These are phyloP conservation scores for Coniochaeta pulveracea DNA, from an alignment of 2,329 filamentous ascomycete genomes.

Conservation along the genomic window DNA sequence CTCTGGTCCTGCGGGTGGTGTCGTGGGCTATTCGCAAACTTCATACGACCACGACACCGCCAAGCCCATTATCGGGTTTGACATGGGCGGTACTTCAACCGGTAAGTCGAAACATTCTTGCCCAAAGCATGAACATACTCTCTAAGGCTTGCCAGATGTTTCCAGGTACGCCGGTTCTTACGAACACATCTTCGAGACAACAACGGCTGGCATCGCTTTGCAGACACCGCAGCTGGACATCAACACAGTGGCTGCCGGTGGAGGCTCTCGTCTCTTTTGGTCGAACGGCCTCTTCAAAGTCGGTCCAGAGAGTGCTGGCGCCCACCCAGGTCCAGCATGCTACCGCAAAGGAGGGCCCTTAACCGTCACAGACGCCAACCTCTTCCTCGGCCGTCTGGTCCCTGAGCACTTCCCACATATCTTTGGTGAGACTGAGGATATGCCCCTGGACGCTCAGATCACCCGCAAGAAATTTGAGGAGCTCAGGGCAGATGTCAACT, in stretches of 20 bases:
- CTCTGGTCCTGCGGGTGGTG: conserved; percentile 59
- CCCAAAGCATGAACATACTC: no score
- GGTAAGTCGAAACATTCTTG: no score
- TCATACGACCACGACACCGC: conserved; percentile 56
- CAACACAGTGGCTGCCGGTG: conserved; percentile 44
- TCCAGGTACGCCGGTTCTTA: conserved; percentile 53
- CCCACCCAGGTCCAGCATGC: conserved; percentile 60
- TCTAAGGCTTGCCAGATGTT: no score
- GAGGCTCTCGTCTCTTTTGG: conserved; percentile 41
- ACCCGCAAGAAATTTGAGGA: conserved; percentile 53
- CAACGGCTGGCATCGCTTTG: conserved; percentile 55
- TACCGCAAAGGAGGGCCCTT: conserved; percentile 58
- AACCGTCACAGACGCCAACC: conserved; percentile 59
- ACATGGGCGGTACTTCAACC: conserved; percentile 36
- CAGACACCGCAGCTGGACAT: conserved; percentile 58
- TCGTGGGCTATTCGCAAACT: conserved; percentile 61
- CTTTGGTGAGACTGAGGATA: conserved; percentile 59
- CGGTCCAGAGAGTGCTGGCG: conserved; percentile 54
- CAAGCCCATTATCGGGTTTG: conserved; percentile 61
- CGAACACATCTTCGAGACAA: conserved; percentile 60
- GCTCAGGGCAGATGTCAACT: conserved; percentile 50
- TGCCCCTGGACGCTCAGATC: conserved; percentile 49
- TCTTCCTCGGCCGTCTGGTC: conserved; percentile 54
- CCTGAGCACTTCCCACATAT: conserved; percentile 63
- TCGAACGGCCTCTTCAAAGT: conserved; percentile 55